A percentile compares a stretch with the other conserved stretches of the same genome.
phyloP scores from a whole-genome alignment of 176 grass and related monocot species.

The Neostapfia colusana region DNA sequence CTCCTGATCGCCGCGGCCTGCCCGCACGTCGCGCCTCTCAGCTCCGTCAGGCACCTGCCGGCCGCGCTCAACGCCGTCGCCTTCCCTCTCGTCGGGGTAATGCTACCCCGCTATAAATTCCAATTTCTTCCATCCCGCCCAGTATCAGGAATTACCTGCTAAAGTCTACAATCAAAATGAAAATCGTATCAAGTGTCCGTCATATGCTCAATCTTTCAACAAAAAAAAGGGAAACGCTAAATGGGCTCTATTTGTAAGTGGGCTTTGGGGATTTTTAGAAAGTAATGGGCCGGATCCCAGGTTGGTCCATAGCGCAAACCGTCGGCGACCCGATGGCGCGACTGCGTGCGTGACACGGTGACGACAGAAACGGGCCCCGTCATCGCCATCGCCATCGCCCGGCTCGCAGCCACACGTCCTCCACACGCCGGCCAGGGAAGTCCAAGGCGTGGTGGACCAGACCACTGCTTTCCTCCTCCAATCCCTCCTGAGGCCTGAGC shows the following conservation, averaged over 20 bases:
- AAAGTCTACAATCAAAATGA: no score
- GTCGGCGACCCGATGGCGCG: not conserved
- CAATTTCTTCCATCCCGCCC: no score
- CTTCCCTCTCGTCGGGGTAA: conserved; percentile 95
- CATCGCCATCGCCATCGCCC: conserved; percentile 32
- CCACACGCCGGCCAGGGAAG: conserved; percentile 27
- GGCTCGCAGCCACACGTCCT: conserved; percentile 22
- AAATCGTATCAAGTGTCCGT: no score
- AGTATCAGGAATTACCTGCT: not conserved
- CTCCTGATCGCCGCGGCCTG: conserved; percentile 64
- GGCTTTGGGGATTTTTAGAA: not conserved
- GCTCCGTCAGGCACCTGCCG: conserved; percentile 48
- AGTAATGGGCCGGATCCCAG: not conserved
- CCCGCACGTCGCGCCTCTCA: conserved; percentile 50
- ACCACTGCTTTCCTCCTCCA: conserved; percentile 7
- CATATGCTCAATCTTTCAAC: not conserved
- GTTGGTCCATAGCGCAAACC: not conserved
- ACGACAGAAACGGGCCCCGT: conserved; percentile 7
- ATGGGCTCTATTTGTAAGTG: not conserved
- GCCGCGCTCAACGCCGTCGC: conserved; percentile 63
- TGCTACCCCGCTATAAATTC: no score
- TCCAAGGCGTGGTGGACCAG: conserved; percentile 27
- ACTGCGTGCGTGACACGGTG: conserved; percentile 18
- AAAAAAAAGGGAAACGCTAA: no score
- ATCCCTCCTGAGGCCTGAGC: not conserved